Conservation (phyloP, 2,329 filamentous ascomycete genomes). For the Dactylellina leptospora region DNA sequence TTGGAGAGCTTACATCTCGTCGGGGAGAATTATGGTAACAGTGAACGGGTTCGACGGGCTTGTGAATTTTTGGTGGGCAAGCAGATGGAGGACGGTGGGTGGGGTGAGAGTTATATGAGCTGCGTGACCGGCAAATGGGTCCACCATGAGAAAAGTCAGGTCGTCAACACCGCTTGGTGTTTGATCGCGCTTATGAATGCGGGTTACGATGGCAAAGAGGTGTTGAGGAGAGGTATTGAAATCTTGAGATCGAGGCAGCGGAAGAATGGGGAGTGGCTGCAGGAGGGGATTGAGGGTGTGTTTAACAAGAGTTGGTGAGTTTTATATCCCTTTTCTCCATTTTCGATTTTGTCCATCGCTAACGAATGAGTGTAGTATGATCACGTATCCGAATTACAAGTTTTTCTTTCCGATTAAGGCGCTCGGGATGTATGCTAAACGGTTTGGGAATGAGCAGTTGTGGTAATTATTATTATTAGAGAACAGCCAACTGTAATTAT, state of each 20-base stretch:
- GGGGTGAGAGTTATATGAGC: constrained; percentile 91
- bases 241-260: constrained; percentile 87
- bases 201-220: constrained; percentile 77
- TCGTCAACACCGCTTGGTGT: constrained; percentile 95
- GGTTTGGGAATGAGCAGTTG: constrained; percentile 69
- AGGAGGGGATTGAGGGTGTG: constrained; percentile 95
- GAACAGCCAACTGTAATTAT: too few relatives aligned
- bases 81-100: constrained; percentile 89
- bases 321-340: not conserved
- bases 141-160: constrained; percentile 65
- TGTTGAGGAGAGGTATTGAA: constrained; percentile 76
- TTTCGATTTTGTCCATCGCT: constrained; percentile 7
- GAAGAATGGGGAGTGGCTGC: constrained; percentile 89
- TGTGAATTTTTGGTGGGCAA: constrained; percentile 87
- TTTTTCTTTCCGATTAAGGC: constrained; percentile 95
- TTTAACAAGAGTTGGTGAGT: constrained; percentile 95
- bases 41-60: constrained; percentile 73
- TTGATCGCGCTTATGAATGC: constrained; percentile 83
- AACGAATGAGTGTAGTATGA: constrained; percentile 72
- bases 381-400: constrained; percentile 99
- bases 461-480: constrained; percentile 23
- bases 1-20: constrained; percentile 83
- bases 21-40: constrained; percentile 82
- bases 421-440: constrained; percentile 82
- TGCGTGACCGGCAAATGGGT: constrained; percentile 58